Base-by-base conservation (phyloP, 2,329 filamentous ascomycete species). In the Paecilomyces formosus region DNA sequence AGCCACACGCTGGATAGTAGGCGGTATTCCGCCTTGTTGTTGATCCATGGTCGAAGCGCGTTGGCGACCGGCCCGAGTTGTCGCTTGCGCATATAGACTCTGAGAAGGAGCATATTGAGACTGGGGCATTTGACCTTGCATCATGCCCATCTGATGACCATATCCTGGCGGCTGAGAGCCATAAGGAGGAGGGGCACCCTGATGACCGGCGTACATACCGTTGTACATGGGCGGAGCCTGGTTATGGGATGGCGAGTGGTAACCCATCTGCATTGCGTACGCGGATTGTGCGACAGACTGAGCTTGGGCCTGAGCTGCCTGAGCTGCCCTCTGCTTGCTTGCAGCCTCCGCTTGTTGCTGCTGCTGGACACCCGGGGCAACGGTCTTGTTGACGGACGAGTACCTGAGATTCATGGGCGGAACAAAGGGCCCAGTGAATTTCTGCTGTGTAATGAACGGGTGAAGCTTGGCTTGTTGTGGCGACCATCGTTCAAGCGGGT, bases 361-460 rank as follows among this genome's bases (percentile, higher is more conserved):
- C 73, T 97, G 92, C 71, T 96, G 92, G 15, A 95, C 94, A 45
- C 92, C 93, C 4, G 92, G 93, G 5, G 93, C 92, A 13, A 92
- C 90, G 21, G 93, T 95, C 68, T 94, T 85, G 72, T 90, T 92
- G 57, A 90, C 81, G 1, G 90, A 89, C 67, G 89, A 90, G 21
- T 91, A 86, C 73, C 97, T 97, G 60, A 97, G 79, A 69, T 96
- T 96, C 92, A 97, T 96, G 2, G 93, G 93, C 8, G 94, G 94
- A 54, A 97, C 90, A 70, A 99, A 99, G 3, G 92, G 92, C 0
- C 92, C 92, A 0, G 92, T 97, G 71, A 88, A 99, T 78, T 97
- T 99, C 70, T 95, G 89, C 72, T 99, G 94, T 0, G 94, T 99
- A 70, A 99, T 99, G 75, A 99, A 99, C 0, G 94, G 94, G 71